phyloP scores from a whole-genome alignment of 1,284 basidiomycete species.

The Phaffia rhodozyma region DNA sequence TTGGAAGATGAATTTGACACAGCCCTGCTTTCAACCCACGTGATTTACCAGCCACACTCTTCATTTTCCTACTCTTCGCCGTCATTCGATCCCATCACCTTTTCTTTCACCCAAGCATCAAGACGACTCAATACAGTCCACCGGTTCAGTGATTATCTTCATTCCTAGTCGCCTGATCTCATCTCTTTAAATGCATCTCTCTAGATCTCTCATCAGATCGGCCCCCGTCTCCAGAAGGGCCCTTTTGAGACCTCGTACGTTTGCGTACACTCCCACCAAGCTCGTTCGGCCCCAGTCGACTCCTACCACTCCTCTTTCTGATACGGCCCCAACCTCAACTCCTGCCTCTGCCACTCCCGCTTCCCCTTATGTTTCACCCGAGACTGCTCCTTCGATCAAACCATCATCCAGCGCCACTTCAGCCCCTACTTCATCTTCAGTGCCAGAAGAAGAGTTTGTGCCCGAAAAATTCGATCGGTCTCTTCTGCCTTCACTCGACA shows the following conservation, averaged over 20 bases:
- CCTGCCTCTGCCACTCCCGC: background rate
- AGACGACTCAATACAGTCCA: too few species aligned
- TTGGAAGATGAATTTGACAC: too few species aligned
- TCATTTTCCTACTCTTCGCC: too few species aligned
- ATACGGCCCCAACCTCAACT: background rate
- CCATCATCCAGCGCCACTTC: background rate
- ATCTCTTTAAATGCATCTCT: too few species aligned
- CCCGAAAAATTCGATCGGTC: constrained; percentile 27
- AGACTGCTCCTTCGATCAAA: background rate
- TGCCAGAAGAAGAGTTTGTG: background rate
- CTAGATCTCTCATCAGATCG: too few species aligned
- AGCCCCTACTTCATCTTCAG: background rate
- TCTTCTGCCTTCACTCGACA: constrained; percentile 35
- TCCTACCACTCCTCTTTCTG: background rate
- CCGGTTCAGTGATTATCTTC: too few species aligned
- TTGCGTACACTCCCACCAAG: background rate
- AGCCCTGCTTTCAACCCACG: too few species aligned
- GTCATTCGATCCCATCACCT: too few species aligned
- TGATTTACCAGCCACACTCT: too few species aligned
- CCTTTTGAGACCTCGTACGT: background rate
- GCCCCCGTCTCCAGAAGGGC: background rate
- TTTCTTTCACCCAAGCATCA: too few species aligned
- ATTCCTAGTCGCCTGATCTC: too few species aligned
- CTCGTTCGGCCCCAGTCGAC: constrained; percentile 4
- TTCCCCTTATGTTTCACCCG: background rate